Evolutionary conservation across 2,329 filamentous ascomycete genomes (phyloP).

Genomic region (Hypoxylon sp.): DNA sequence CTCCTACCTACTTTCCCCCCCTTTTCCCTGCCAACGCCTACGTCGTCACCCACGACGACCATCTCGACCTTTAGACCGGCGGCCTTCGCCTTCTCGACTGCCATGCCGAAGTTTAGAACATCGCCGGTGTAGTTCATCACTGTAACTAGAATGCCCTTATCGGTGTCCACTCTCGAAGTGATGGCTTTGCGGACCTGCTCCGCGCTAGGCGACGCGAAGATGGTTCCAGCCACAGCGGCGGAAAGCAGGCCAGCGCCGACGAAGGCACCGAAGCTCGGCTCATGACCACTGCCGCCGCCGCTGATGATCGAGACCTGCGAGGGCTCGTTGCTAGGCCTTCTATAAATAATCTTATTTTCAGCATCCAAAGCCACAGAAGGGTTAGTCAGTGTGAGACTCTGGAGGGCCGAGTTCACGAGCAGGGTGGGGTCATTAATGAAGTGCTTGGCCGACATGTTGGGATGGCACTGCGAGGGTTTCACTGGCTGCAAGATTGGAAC

Average conservation of each 20-base stretch:
- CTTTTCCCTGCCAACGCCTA: constrained; percentile 84
- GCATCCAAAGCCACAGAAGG: constrained; percentile 84
- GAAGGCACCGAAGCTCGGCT: constrained; percentile 88
- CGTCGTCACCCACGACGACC: constrained; percentile 93
- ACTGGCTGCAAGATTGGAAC: constrained; percentile 14
- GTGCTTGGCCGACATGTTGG: constrained; percentile 76
- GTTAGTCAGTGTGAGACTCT: constrained; percentile 85
- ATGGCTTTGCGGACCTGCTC: constrained; percentile 87
- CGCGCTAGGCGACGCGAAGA: constrained; percentile 85
- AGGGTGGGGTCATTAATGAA: constrained; percentile 88
- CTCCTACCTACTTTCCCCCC: constrained; percentile 93
- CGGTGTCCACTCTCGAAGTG: constrained; percentile 77
- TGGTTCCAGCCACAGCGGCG: constrained; percentile 87
- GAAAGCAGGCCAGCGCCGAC: constrained; percentile 86
- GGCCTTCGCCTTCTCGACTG: constrained; percentile 90
- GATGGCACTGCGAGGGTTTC: constrained; percentile 8
- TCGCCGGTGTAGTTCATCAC: constrained; percentile 97
- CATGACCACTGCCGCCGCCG: constrained; percentile 91
- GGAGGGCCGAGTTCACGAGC: constrained; percentile 83
- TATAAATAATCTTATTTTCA: constrained; percentile 87
- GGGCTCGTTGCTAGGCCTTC: constrained; percentile 67
- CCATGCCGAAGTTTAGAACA: constrained; percentile 93
- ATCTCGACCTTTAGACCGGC: constrained; percentile 85
- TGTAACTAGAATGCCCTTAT: constrained; percentile 85
- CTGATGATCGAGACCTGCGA: constrained; percentile 85